These are phyloP conservation scores for Croton laevigatus DNA, from an alignment of 441 rosid species.

Conservation along the genomic window DNA sequence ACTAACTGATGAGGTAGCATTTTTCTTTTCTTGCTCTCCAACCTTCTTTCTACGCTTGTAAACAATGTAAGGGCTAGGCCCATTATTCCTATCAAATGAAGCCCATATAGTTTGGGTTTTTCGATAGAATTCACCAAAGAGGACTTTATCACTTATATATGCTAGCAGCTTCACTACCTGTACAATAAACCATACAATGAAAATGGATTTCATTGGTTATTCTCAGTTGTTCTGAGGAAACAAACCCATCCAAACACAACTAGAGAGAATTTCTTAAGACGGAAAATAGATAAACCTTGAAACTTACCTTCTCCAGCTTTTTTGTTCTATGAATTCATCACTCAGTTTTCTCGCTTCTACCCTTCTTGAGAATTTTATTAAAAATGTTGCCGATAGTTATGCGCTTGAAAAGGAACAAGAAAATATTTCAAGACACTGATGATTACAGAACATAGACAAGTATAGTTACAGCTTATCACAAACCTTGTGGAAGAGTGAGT, in stretches of 20 bases:
- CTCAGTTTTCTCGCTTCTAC: constrained; percentile 95
- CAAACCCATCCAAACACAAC: background rate
- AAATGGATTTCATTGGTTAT: constrained; percentile 10
- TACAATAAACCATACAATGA: constrained; percentile 23
- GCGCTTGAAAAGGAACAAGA: constrained; percentile 59
- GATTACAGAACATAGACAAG: constrained; percentile 6
- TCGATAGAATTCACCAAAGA: constrained; percentile 92
- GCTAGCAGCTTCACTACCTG: constrained; percentile 84
- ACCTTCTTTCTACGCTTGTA: no score
- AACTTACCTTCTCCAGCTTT: constrained; percentile 83
- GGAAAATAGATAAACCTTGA: background rate
- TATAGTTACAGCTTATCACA: constrained; percentile 11
- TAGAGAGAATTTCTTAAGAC: background rate
- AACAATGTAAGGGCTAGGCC: no score
- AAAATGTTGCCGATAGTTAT: constrained; percentile 82
- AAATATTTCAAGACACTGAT: constrained; percentile 1
- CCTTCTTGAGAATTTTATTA: constrained; percentile 88
- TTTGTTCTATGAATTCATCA: constrained; percentile 92
- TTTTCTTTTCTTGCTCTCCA: no score
- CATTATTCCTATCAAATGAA: no score
- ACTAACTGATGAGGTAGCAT: no score
- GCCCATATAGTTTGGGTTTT: no score
- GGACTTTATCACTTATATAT: constrained; percentile 85
- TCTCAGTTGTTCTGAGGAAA: background rate
- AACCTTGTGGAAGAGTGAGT: constrained; percentile 91